Percentiles rank a stretch among this genome's conserved stretches.
phyloP scores from a whole-genome alignment of 371 early-diverging fungal genomes.

The Mortierella sp. region DNA sequence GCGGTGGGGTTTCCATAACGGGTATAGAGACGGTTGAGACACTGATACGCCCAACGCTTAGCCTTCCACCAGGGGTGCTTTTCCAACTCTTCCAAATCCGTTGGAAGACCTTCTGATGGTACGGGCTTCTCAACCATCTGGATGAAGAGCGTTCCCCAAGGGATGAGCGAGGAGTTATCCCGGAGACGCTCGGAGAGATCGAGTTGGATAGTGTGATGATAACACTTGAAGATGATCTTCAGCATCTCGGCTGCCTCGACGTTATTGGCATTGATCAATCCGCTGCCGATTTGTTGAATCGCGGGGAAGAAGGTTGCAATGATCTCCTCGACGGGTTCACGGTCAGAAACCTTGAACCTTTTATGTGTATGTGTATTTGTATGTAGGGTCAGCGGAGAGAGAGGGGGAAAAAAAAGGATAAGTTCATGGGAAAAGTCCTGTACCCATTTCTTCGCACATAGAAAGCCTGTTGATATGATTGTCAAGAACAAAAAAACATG shows the following conservation, averaged over 20 bases:
- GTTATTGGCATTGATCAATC: conserved; percentile 66
- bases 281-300: conserved; percentile 75
- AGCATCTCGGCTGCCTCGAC: conserved; percentile 86
- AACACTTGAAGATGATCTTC: conserved; percentile 83
- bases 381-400: too few relatives aligned
- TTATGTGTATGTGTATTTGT: too few relatives aligned
- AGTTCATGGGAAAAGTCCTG: conserved; percentile 16
- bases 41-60: conserved; percentile 93
- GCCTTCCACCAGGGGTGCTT: conserved; percentile 90
- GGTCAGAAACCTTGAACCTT: conserved; percentile 58
- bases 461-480: too few relatives aligned
- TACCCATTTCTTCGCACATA: too few relatives aligned
- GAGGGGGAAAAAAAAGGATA: not conserved
- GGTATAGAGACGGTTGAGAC: conserved; percentile 82
- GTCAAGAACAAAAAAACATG: too few relatives aligned
- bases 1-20: conserved; percentile 84
- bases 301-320: conserved; percentile 79
- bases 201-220: conserved; percentile 74
- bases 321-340: conserved; percentile 74
- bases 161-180: conserved; percentile 73
- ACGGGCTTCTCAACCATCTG: conserved; percentile 76
- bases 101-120: conserved; percentile 64
- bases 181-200: conserved; percentile 79
- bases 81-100: conserved; percentile 77
- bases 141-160: conserved; percentile 90